Evolutionary conservation across 2,329 filamentous ascomycete species (phyloP).

Genomic region (Microsporum audouinii): DNA sequence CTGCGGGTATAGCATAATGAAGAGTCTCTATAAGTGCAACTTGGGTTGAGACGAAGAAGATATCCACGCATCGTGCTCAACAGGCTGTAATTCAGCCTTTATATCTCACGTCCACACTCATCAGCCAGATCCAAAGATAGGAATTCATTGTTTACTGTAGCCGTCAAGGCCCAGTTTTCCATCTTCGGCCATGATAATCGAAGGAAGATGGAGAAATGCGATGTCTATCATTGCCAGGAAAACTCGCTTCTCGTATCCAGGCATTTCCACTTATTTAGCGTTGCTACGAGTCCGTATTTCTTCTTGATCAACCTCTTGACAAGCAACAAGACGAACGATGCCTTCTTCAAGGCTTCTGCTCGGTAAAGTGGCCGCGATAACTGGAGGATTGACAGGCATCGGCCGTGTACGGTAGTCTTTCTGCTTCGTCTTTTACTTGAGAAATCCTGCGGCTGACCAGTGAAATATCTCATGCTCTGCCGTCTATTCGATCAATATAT

Average conservation of each 20-base stretch:
- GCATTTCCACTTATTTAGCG: background rate
- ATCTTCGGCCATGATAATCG: background rate
- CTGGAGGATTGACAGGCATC: conserved; percentile 76
- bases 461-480: background rate
- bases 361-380: conserved; percentile 74
- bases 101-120: background rate
- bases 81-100: background rate
- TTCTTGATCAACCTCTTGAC: background rate
- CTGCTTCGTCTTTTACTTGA: background rate
- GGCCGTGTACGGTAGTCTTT: conserved; percentile 42
- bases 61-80: background rate
- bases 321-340: background rate
- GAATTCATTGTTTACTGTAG: background rate
- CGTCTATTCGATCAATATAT: background rate
- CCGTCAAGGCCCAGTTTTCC: background rate
- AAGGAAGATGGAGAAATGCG: background rate
- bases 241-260: background rate
- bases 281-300: background rate
- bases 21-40: background rate
- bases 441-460: background rate
- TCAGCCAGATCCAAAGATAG: background rate
- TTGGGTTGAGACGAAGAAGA: background rate
- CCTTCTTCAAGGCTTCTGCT: conserved; percentile 42
- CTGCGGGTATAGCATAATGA: background rate
- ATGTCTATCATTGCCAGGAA: background rate